Conservation (phyloP, 805 yeast species). For the Kazachstania viticola region DNA sequence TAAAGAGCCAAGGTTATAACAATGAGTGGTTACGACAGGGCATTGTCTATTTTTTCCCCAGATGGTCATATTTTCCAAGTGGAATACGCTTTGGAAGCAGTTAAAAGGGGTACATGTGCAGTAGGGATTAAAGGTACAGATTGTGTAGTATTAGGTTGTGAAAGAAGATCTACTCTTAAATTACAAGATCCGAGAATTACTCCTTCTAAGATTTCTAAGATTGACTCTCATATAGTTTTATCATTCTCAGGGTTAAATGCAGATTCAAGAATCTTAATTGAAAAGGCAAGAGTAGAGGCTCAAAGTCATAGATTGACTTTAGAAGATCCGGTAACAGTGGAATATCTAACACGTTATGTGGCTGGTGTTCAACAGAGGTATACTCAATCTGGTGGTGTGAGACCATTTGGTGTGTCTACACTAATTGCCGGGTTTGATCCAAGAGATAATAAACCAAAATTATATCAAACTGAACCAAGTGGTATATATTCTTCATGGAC, state of each 20-base stretch:
- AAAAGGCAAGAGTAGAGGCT: constrained; percentile 92
- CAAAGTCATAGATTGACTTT: constrained; percentile 88
- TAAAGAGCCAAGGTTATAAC: constrained; percentile 1
- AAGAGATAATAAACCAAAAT: constrained; percentile 57
- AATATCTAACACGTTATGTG: constrained; percentile 83
- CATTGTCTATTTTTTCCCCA: constrained; percentile 95
- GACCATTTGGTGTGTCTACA: constrained; percentile 96
- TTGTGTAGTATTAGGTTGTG: constrained; percentile 90
- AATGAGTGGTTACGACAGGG: constrained; percentile 99
- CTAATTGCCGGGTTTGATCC: constrained; percentile 92
- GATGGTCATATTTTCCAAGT: constrained; percentile 99
- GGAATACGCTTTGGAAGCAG: constrained; percentile 95
- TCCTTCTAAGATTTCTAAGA: constrained; percentile 84
- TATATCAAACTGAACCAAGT: constrained; percentile 93
- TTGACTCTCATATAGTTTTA: constrained; percentile 81
- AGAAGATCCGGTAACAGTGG: constrained; percentile 87
- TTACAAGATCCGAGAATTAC: constrained; percentile 94
- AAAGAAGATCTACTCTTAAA: constrained; percentile 88
- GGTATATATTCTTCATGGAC: constrained; percentile 97
- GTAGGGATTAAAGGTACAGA: constrained; percentile 90
- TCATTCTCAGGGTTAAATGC: constrained; percentile 98
- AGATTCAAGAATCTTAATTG: constrained; percentile 91
- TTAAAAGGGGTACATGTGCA: constrained; percentile 95
- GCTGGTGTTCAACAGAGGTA: constrained; percentile 98
- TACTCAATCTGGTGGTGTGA: constrained; percentile 96